Percentiles rank a stretch among this genome's conserved stretches.
Conservation (phyloP, 768 basidiomycete species). For the Gymnopilus dilepis region DNA sequence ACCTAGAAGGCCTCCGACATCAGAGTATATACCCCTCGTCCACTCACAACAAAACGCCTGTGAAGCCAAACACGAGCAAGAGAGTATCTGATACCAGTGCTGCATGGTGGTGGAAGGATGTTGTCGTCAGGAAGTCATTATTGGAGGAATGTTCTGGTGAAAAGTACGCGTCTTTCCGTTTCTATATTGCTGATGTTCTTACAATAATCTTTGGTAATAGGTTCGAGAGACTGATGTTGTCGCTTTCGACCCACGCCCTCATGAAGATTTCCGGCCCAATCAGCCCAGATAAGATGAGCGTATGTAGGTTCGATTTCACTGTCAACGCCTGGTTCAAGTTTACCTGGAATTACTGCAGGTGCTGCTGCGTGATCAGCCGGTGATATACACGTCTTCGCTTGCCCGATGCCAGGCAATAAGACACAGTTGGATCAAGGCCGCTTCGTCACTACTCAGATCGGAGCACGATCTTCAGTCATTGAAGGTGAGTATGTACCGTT, state of each 20-base stretch:
- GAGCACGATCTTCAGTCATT: slow-evolving; percentile 37
- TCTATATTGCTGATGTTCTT: neutral
- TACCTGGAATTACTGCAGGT: slow-evolving; percentile 22
- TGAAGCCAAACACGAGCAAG: slow-evolving; percentile 22
- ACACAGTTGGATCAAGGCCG: slow-evolving; percentile 42
- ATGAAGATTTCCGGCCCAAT: slow-evolving; percentile 33
- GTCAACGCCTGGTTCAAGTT: neutral
- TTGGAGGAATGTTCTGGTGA: slow-evolving; percentile 60
- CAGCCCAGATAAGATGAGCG: slow-evolving; percentile 23
- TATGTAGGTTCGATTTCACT: slow-evolving; percentile 28
- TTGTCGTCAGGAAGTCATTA: slow-evolving; percentile 58
- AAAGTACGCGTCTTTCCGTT: slow-evolving; percentile 36
- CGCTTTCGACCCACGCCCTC: slow-evolving; percentile 57
- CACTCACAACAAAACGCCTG: slow-evolving; percentile 7
- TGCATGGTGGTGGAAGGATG: slow-evolving; percentile 62
- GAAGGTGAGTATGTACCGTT: slow-evolving; percentile 24
- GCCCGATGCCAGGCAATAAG: slow-evolving; percentile 35
- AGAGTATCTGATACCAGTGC: neutral
- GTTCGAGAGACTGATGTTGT: slow-evolving; percentile 55
- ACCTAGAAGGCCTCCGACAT: slow-evolving; percentile 53
- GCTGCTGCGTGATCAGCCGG: slow-evolving; percentile 38
- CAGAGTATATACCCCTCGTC: slow-evolving; percentile 37
- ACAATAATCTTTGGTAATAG: slow-evolving; percentile 29
- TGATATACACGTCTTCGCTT: slow-evolving; percentile 39
- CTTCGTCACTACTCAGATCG: slow-evolving; percentile 37